Conservation (phyloP, 805 yeast genomes). For the Sugiyamaella qingdaonensis region DNA sequence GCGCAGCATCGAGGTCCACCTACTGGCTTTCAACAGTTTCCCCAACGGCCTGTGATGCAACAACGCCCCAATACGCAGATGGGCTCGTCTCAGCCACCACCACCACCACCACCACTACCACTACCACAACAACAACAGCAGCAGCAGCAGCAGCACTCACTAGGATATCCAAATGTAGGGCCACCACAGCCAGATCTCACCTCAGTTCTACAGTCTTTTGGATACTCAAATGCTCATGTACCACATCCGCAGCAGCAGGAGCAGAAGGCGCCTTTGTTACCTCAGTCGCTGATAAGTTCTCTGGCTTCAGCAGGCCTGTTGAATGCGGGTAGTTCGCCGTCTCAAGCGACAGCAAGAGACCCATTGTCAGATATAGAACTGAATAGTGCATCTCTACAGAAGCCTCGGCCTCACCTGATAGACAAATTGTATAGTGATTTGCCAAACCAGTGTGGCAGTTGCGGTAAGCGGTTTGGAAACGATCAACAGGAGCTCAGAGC, state of each 20-base stretch:
- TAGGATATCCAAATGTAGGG: neutral
- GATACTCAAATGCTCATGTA: slow-evolving; percentile 1
- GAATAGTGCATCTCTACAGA: slow-evolving; percentile 28
- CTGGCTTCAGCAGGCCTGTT: slow-evolving; percentile 29
- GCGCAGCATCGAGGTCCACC: neutral
- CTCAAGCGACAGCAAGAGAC: neutral
- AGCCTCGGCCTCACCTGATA: slow-evolving; percentile 32
- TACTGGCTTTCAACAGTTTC: too few relatives aligned
- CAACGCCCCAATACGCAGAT: too few relatives aligned
- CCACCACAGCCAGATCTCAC: neutral
- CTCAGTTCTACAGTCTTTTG: neutral
- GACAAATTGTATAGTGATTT: slow-evolving; percentile 50
- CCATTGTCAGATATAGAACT: slow-evolving; percentile 28
- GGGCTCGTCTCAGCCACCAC: neutral
- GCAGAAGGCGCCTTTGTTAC: neutral
- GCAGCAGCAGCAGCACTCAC: neutral
- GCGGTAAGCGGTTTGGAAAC: slow-evolving; percentile 79
- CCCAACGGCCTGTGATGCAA: too few relatives aligned
- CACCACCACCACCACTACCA: neutral
- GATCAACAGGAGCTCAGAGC: slow-evolving; percentile 48
- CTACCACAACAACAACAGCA: slow-evolving; percentile 3
- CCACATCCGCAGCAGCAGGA: neutral
- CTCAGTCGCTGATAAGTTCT: slow-evolving; percentile 21
- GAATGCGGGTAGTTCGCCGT: slow-evolving; percentile 1
- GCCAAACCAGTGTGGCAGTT: slow-evolving; percentile 79